phyloP scores from a whole-genome alignment of 2,329 filamentous ascomycete species.

The Pseudocercospora vitis region DNA sequence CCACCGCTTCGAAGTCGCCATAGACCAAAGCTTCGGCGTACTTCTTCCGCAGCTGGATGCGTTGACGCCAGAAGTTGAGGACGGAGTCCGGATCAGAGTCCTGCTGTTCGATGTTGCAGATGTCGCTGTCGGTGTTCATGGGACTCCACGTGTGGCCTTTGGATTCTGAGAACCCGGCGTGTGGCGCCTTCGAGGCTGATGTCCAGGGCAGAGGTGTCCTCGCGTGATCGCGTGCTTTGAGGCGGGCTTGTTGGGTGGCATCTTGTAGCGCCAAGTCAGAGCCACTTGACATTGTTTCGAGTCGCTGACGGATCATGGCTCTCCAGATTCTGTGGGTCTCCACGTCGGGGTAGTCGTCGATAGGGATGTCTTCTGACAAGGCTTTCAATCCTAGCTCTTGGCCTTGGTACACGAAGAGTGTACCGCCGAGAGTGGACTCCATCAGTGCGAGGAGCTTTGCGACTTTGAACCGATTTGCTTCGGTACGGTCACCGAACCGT shows the following conservation, averaged over 20 bases:
- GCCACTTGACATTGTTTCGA: not conserved
- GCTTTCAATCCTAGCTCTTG: conserved; percentile 67
- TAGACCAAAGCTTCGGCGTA: conserved; percentile 20
- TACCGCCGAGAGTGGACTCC: conserved; percentile 58
- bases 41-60: conserved; percentile 19
- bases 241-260: conserved; percentile 54
- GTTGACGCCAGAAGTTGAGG: conserved; percentile 24
- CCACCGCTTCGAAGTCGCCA: conserved; percentile 23
- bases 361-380: conserved; percentile 58
- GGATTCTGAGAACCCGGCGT: conserved; percentile 59
- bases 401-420: conserved; percentile 65
- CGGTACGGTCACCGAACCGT: conserved; percentile 54
- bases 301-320: not conserved
- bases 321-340: conserved; percentile 41
- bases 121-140: conserved; percentile 24
- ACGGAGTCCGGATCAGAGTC: conserved; percentile 11
- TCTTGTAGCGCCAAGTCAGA: conserved; percentile 37
- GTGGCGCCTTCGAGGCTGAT: conserved; percentile 34
- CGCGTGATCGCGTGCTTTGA: conserved; percentile 66
- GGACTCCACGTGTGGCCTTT: conserved; percentile 24
- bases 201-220: conserved; percentile 43
- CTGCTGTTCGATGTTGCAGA: conserved; percentile 24
- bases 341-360: conserved; percentile 66
- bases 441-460: conserved; percentile 62
- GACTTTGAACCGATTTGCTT: conserved; percentile 46